Evolutionary conservation across 1,139 yeast species (phyloP).

Genomic region (Yamadazyma epiphylla): DNA sequence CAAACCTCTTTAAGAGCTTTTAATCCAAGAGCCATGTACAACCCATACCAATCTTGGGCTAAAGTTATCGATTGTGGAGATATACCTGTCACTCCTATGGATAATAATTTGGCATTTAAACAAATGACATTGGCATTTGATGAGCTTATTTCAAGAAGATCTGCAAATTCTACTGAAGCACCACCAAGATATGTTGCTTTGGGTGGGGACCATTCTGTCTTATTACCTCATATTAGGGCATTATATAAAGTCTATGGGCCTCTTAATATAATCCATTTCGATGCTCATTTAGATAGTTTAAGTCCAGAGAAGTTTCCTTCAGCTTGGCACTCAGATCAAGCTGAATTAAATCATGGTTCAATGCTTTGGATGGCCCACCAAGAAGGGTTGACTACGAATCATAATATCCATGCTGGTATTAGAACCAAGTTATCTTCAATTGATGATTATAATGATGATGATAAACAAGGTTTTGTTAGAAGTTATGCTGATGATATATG

Average conservation of each 20-base stretch:
- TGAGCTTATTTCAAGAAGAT: slow-evolving; percentile 42
- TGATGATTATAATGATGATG: slow-evolving; percentile 64
- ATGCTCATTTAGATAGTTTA: slow-evolving; percentile 82
- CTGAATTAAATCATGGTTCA: slow-evolving; percentile 71
- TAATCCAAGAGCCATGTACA: slow-evolving; percentile 60
- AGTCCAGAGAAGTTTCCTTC: slow-evolving; percentile 63
- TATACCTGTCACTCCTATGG: slow-evolving; percentile 77
- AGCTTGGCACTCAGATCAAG: slow-evolving; percentile 64
- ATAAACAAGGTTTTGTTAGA: slow-evolving; percentile 57
- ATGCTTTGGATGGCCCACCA: slow-evolving; percentile 76
- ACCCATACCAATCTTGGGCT: slow-evolving; percentile 70
- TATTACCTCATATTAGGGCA: slow-evolving; percentile 67
- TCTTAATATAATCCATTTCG: slow-evolving; percentile 68
- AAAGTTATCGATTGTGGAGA: slow-evolving; percentile 75
- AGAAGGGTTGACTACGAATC: slow-evolving; percentile 56
- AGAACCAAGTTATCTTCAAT: slow-evolving; percentile 64
- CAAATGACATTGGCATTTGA: slow-evolving; percentile 71
- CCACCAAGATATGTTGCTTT: slow-evolving; percentile 66
- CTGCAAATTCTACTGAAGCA: slow-evolving; percentile 17
- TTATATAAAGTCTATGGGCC: slow-evolving; percentile 58
- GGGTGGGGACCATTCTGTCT: slow-evolving; percentile 78
- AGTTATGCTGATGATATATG: slow-evolving; percentile 70
- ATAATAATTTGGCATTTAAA: slow-evolving; percentile 60
- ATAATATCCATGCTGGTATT: slow-evolving; percentile 68
- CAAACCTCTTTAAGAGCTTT: slow-evolving; percentile 65